These are phyloP conservation scores for Plicaturopsis crispa DNA, from an alignment of 768 basidiomycete genomes.

Conservation along the genomic window DNA sequence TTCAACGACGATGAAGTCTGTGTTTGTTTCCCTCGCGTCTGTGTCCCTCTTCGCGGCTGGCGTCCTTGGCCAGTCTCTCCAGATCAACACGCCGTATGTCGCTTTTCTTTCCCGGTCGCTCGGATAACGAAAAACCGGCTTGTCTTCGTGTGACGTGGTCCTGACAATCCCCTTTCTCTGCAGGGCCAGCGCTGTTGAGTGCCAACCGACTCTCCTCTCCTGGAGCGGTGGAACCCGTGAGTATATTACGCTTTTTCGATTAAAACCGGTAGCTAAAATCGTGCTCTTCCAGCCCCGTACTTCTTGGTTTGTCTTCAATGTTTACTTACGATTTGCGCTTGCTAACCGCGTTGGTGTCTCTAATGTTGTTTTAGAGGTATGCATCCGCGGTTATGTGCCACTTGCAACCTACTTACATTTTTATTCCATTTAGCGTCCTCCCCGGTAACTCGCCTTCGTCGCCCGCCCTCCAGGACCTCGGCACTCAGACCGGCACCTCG, in stretches of 20 bases:
- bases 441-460: slow-evolving; percentile 39
- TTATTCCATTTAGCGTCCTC: slow-evolving; percentile 36
- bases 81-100: slow-evolving; percentile 69
- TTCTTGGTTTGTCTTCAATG: slow-evolving; percentile 44
- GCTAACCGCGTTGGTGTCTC: neutral
- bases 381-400: neutral
- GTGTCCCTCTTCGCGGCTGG: slow-evolving; percentile 31
- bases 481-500: slow-evolving; percentile 26
- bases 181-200: slow-evolving; percentile 44
- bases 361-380: slow-evolving; percentile 30
- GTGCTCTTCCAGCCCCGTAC: slow-evolving; percentile 42
- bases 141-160: neutral
- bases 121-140: neutral
- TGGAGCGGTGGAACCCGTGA: slow-evolving; percentile 54
- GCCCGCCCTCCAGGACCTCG: slow-evolving; percentile 38
- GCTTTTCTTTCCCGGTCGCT: neutral
- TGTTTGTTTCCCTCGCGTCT: slow-evolving; percentile 27
- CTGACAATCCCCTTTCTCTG: slow-evolving; percentile 3
- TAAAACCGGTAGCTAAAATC: slow-evolving; percentile 7
- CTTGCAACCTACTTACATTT: neutral
- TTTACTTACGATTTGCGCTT: neutral
- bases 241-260: slow-evolving; percentile 14
- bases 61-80: slow-evolving; percentile 38
- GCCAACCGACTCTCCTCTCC: slow-evolving; percentile 45
- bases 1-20: slow-evolving; percentile 39